These are phyloP conservation scores for Fusarium decemcellulare DNA, from an alignment of 2,329 filamentous ascomycete species.

Conservation along the genomic window DNA sequence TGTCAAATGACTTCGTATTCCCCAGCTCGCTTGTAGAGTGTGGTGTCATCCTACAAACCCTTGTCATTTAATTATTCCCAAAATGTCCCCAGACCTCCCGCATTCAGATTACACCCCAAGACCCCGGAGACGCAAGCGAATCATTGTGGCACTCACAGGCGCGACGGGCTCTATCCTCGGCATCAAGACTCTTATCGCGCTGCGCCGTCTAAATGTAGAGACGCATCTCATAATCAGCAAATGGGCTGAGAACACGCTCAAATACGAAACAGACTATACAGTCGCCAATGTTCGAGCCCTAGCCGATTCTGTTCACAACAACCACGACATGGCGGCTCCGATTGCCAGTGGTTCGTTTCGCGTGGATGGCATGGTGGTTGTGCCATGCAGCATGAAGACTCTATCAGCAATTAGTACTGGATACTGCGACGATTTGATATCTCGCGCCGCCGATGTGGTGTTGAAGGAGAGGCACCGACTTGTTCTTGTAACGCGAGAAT, in stretches of 20 bases:
- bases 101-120: no score
- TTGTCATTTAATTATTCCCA: background rate
- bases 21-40: background rate
- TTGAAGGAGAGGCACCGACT: conserved; percentile 23
- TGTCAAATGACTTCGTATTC: conserved; percentile 2
- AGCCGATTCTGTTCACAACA: background rate
- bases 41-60: background rate
- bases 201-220: background rate
- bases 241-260: background rate
- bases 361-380: conserved; percentile 28
- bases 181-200: background rate
- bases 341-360: conserved; percentile 15
- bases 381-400: conserved; percentile 24
- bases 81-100: background rate
- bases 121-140: background rate
- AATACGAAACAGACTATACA: background rate
- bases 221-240: background rate
- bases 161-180: background rate
- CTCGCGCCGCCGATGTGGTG: conserved; percentile 18
- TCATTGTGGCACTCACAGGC: background rate
- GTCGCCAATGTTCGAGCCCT: background rate
- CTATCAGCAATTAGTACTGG: conserved; percentile 15
- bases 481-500: background rate
- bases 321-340: background rate
- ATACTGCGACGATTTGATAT: conserved; percentile 12